Conservation (phyloP, 2,329 filamentous ascomycete genomes). For the Phialocephala sp. region DNA sequence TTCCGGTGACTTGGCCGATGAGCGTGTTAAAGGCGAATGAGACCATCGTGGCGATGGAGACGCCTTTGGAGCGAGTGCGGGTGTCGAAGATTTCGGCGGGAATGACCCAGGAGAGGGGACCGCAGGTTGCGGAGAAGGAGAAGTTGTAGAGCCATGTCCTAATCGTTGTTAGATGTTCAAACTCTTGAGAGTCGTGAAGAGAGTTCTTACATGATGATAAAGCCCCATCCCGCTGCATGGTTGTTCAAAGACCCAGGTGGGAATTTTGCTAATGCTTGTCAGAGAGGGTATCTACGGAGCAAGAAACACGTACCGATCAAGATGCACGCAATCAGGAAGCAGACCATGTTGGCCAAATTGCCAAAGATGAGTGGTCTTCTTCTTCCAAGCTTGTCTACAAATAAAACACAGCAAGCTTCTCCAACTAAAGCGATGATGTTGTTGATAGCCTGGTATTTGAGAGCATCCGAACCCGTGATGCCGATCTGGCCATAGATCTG, state of each 20-base stretch:
- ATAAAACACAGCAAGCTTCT: constrained; percentile 63
- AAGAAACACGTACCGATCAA: constrained; percentile 47
- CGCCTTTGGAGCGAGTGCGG: constrained; percentile 63
- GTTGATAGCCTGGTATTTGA: constrained; percentile 70
- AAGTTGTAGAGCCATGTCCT: constrained; percentile 81
- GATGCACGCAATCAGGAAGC: constrained; percentile 70
- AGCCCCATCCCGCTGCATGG: constrained; percentile 68
- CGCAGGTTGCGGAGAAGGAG: constrained; percentile 60
- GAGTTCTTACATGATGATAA: constrained; percentile 62
- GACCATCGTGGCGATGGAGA: constrained; percentile 62
- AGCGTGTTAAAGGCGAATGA: constrained; percentile 65
- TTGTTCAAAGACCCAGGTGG: constrained; percentile 61
- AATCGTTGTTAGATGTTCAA: neutral
- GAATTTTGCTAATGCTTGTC: constrained; percentile 51
- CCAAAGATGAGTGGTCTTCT: constrained; percentile 75
- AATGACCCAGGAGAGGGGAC: constrained; percentile 62
- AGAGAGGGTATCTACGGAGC: constrained; percentile 13
- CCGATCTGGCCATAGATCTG: constrained; percentile 64
- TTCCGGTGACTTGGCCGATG: constrained; percentile 58
- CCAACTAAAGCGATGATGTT: constrained; percentile 66
- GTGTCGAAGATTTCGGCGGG: constrained; percentile 66
- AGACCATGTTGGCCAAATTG: constrained; percentile 69
- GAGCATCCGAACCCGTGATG: constrained; percentile 59
- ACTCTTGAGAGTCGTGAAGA: neutral
- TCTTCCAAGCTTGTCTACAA: constrained; percentile 73